These are phyloP conservation scores for Lecanicillium sp. DNA, from an alignment of 2,329 filamentous ascomycete species.

Conservation along the genomic window DNA sequence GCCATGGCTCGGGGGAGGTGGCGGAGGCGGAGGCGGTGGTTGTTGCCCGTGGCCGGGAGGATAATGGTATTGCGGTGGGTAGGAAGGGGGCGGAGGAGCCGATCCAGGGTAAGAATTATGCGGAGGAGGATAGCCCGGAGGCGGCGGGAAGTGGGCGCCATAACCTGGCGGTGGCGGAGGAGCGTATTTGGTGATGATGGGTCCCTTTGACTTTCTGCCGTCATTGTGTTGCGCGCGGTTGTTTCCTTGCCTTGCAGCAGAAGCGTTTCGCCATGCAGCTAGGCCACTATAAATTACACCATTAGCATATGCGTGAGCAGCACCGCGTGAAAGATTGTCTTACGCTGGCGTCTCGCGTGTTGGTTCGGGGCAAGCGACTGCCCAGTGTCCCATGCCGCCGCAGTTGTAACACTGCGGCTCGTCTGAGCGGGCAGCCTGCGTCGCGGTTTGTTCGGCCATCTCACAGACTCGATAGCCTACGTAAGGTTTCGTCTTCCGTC, in stretches of 20 bases:
- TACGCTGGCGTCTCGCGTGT: constrained; percentile 44
- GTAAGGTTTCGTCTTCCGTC: background rate
- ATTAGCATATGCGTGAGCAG: constrained; percentile 13
- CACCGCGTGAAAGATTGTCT: constrained; percentile 25
- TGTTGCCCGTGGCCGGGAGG: constrained; percentile 13
- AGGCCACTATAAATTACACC: constrained; percentile 25
- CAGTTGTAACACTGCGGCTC: constrained; percentile 49
- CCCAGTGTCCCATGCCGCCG: constrained; percentile 44
- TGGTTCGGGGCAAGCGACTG: constrained; percentile 47
- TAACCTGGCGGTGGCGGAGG: constrained; percentile 20
- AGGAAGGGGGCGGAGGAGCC: constrained; percentile 12
- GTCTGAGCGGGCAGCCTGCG: constrained; percentile 26
- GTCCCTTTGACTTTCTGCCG: constrained; percentile 23
- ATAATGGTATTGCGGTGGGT: constrained; percentile 16
- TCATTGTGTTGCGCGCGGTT: constrained; percentile 25
- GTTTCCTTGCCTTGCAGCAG: constrained; percentile 22
- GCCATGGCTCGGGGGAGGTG: constrained; percentile 11
- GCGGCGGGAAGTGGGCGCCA: constrained; percentile 22
- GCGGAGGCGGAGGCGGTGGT: constrained; percentile 15
- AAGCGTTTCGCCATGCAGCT: constrained; percentile 30
- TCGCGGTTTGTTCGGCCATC: constrained; percentile 27
- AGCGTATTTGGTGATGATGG: constrained; percentile 18
- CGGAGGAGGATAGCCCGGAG: constrained; percentile 17
- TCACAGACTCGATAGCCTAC: constrained; percentile 5
- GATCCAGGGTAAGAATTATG: constrained; percentile 2